Evolutionary conservation across 306 rosid genomes (phyloP).

Genomic region (Quercus glauca): DNA sequence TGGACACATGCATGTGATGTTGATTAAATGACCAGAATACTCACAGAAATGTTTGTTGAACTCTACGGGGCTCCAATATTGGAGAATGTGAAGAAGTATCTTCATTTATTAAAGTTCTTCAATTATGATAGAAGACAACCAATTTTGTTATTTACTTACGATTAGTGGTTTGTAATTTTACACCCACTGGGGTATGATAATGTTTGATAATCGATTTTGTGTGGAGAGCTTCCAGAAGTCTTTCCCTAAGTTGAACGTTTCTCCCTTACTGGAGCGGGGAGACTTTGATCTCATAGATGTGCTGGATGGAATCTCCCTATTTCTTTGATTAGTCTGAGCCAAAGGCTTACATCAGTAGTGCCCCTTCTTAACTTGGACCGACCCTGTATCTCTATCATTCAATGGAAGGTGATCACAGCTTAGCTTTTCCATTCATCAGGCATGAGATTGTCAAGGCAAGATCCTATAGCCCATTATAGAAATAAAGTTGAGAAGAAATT

Average conservation of each 20-base stretch:
- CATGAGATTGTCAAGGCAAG: constrained; percentile 20
- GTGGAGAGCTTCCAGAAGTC: constrained; percentile 61
- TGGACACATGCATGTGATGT: too few species aligned
- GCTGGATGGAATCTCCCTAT: too few species aligned
- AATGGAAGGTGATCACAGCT: constrained; percentile 19
- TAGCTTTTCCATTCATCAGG: constrained; percentile 12
- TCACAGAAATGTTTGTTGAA: too few species aligned
- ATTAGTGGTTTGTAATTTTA: neutral
- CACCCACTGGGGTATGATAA: neutral
- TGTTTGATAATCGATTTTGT: constrained; percentile 6
- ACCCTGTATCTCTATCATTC: constrained; percentile 17
- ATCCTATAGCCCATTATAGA: constrained; percentile 9
- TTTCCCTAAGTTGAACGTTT: constrained; percentile 47
- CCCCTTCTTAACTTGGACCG: constrained; percentile 5
- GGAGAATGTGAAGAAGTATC: too few species aligned
- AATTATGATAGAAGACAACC: neutral
- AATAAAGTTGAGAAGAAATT: constrained; percentile 17
- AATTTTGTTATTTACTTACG: neutral
- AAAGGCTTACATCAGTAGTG: too few species aligned
- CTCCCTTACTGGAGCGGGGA: too few species aligned
- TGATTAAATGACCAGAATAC: too few species aligned
- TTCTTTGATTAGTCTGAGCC: too few species aligned
- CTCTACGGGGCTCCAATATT: too few species aligned
- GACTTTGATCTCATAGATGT: too few species aligned
- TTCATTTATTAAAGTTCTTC: too few species aligned